Conservation (phyloP, 495 filamentous ascomycete genomes). For the Cladorrhinum samala region DNA sequence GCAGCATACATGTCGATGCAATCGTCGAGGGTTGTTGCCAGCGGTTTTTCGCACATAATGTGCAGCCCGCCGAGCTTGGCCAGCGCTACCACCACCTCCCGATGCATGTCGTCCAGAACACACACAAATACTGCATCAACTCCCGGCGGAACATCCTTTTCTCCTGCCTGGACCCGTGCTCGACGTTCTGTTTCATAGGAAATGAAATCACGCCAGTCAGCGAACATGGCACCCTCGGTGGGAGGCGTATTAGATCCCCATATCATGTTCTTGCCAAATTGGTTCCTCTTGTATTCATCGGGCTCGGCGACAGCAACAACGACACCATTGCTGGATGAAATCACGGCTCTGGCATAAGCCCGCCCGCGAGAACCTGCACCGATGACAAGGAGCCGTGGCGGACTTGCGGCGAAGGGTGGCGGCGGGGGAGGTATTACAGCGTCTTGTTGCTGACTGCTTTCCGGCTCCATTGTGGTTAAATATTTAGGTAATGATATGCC, state of each 20-base stretch:
- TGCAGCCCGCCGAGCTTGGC: slow-evolving; percentile 61
- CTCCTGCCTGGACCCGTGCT: slow-evolving; percentile 30
- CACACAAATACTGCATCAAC: slow-evolving; percentile 85
- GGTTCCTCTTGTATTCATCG: slow-evolving; percentile 62
- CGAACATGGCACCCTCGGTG: slow-evolving; percentile 56
- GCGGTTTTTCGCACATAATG: slow-evolving; percentile 91
- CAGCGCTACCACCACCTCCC: slow-evolving; percentile 65
- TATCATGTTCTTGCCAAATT: slow-evolving; percentile 62
- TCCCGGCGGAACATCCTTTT: slow-evolving; percentile 39
- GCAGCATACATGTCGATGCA: slow-evolving; percentile 67
- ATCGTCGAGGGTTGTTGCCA: slow-evolving; percentile 70
- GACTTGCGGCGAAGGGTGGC: slow-evolving; percentile 29
- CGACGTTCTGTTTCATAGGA: slow-evolving; percentile 56
- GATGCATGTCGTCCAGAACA: slow-evolving; percentile 81
- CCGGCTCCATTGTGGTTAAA: neutral
- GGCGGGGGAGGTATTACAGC: slow-evolving; percentile 1
- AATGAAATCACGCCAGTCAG: slow-evolving; percentile 68
- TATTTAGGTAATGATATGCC: too few species aligned
- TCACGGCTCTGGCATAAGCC: slow-evolving; percentile 65
- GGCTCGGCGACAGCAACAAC: slow-evolving; percentile 81
- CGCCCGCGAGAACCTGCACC: slow-evolving; percentile 82
- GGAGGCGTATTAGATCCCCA: slow-evolving; percentile 44
- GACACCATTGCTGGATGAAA: slow-evolving; percentile 51
- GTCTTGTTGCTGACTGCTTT: neutral
- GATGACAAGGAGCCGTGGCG: slow-evolving; percentile 67